Conservation (phyloP, 2,329 filamentous ascomycete species). For the Trichoderma hamatum region DNA sequence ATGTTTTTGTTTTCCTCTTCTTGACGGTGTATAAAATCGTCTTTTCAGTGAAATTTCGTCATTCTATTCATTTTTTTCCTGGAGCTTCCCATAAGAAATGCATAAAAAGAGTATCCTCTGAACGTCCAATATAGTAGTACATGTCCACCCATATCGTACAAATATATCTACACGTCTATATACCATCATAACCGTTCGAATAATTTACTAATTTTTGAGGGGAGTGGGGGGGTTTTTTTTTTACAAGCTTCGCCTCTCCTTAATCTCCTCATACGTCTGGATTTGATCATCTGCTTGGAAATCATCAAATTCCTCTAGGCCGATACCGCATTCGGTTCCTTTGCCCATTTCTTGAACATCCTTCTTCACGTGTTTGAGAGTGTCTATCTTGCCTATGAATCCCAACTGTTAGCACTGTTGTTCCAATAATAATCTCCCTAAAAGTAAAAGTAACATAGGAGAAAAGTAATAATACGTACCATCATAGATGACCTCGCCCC, state of each 20-base stretch:
- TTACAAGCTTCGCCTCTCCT: conserved; percentile 67
- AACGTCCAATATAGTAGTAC: conserved; percentile 3
- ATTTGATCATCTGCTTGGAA: conserved; percentile 82
- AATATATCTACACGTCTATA: conserved; percentile 23
- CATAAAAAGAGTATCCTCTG: neutral
- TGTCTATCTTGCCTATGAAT: conserved; percentile 69
- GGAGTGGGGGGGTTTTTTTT: conserved; percentile 23
- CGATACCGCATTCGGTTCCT: conserved; percentile 90
- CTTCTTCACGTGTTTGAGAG: conserved; percentile 91
- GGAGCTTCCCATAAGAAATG: neutral
- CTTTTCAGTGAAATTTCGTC: neutral
- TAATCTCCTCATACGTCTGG: conserved; percentile 81
- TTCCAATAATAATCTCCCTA: neutral
- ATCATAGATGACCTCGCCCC: conserved; percentile 73
- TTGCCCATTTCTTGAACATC: conserved; percentile 88
- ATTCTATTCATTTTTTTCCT: neutral
- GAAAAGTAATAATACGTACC: conserved; percentile 60
- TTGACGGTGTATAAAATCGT: neutral
- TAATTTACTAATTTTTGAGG: neutral
- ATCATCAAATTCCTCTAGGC: conserved; percentile 77
- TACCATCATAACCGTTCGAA: neutral
- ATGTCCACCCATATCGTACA: conserved; percentile 25
- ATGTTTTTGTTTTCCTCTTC: neutral
- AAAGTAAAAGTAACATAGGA: neutral
- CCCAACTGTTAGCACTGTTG: neutral